These are phyloP conservation scores for Kwoniella shandongensis DNA, from an alignment of 768 basidiomycete genomes.

Conservation along the genomic window DNA sequence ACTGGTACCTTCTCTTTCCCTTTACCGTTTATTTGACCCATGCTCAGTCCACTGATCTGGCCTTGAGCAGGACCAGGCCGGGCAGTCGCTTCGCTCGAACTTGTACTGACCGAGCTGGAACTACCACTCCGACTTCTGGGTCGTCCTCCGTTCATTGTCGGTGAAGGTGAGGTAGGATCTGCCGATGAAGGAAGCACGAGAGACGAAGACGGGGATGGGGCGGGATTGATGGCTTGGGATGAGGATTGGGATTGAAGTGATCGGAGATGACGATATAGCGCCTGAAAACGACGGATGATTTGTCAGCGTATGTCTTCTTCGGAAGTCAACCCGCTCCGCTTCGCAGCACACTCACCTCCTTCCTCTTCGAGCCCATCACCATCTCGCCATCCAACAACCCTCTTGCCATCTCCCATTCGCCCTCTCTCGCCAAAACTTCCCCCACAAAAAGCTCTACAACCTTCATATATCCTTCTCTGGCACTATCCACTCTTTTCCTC, in stretches of 20 bases:
- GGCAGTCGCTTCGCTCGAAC: conserved; percentile 39
- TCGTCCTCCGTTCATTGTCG: not conserved
- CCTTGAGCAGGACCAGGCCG: conserved; percentile 17
- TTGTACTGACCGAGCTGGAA: conserved; percentile 15
- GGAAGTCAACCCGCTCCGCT: not conserved
- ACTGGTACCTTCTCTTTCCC: conserved; percentile 5
- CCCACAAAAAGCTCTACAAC: conserved; percentile 46
- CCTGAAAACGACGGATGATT: conserved; percentile 16
- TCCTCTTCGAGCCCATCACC: conserved; percentile 41
- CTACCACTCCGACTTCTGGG: not conserved
- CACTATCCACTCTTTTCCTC: conserved; percentile 29
- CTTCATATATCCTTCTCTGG: conserved; percentile 43
- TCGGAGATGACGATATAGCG: conserved; percentile 38
- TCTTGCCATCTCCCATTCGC: conserved; percentile 49
- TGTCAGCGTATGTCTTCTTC: not conserved
- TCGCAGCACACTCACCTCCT: conserved; percentile 35
- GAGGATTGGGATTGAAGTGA: conserved; percentile 14
- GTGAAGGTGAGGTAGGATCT: conserved; percentile 3
- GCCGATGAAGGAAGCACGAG: conserved; percentile 21
- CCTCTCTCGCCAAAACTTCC: conserved; percentile 40
- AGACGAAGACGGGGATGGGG: conserved; percentile 33
- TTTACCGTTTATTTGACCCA: conserved; percentile 3
- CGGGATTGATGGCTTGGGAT: conserved; percentile 11
- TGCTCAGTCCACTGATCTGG: not conserved
- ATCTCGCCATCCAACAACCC: conserved; percentile 42